phyloP scores from a whole-genome alignment of 148 eudicot genomes.

The Vaccinium vitisidaea region DNA sequence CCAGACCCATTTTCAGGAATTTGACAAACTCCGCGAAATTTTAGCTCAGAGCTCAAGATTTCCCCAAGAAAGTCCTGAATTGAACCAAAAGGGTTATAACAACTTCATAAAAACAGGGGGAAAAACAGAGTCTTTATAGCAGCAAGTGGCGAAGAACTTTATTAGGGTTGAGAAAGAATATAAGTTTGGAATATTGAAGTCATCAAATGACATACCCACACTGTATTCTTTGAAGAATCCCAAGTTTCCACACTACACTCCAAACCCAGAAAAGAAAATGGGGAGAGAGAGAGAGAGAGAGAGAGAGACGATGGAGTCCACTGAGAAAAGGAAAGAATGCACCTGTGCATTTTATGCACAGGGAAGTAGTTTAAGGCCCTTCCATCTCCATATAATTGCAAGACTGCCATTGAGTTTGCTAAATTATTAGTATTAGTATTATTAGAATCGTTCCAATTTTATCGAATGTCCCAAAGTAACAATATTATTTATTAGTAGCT shows the following conservation, averaged over 20 bases:
- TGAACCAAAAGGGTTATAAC: neutral
- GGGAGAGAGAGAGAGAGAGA: constrained; percentile 18
- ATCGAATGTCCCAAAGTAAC: too few species aligned
- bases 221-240: constrained; percentile 4
- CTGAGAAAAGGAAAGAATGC: neutral
- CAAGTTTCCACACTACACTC: neutral
- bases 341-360: constrained; percentile 8
- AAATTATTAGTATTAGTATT: too few species aligned
- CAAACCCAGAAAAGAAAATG: neutral
- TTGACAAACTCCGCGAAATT: neutral
- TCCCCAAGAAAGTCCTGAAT: neutral
- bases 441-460: too few species aligned
- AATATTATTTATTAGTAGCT: too few species aligned
- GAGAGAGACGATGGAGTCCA: constrained; percentile 10
- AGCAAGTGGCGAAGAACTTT: neutral
- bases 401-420: neutral
- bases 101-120: neutral
- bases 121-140: neutral
- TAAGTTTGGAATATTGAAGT: neutral
- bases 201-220: neutral
- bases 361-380: neutral
- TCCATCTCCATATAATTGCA: neutral
- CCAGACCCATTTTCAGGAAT: constrained; percentile 8
- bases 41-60: neutral
- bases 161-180: neutral